A percentile compares a stretch with the other conserved stretches of the same genome.
Conservation (phyloP, 2,329 filamentous ascomycete genomes). For the Neopestalotiopsis rosae region DNA sequence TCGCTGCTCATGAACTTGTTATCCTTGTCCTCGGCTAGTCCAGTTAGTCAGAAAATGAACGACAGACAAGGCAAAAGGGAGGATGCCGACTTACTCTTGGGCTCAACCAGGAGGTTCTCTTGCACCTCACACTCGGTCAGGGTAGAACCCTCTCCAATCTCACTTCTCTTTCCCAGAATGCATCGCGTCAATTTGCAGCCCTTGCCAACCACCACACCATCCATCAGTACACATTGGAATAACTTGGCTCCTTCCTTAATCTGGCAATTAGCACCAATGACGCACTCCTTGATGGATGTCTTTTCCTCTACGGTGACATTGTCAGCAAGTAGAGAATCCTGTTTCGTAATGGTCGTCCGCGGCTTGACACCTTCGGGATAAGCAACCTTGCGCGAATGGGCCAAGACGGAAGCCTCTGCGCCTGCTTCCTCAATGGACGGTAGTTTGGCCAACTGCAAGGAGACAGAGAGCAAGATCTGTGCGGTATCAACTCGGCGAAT, state of each 20-base stretch:
- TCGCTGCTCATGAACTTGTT: constrained; percentile 72
- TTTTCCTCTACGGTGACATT: constrained; percentile 91
- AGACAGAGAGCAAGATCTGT: constrained; percentile 79
- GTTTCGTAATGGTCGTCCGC: constrained; percentile 80
- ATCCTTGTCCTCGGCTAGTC: constrained; percentile 68
- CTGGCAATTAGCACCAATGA: constrained; percentile 86
- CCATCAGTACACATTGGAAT: constrained; percentile 90
- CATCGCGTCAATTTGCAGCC: constrained; percentile 86
- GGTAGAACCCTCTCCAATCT: constrained; percentile 81
- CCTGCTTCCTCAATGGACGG: constrained; percentile 71
- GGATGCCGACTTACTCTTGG: constrained; percentile 63
- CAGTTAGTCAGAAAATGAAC: constrained; percentile 11
- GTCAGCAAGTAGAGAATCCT: constrained; percentile 83
- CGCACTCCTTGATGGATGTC: constrained; percentile 88
- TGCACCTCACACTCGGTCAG: constrained; percentile 92
- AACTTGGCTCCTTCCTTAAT: constrained; percentile 87
- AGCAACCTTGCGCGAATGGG: constrained; percentile 79
- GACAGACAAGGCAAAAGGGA: constrained; percentile 14
- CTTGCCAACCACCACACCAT: constrained; percentile 84
- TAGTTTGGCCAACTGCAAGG: constrained; percentile 85
- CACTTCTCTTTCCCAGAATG: constrained; percentile 80
- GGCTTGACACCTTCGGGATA: constrained; percentile 82
- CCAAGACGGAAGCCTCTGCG: constrained; percentile 70
- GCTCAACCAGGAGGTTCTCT: constrained; percentile 84
- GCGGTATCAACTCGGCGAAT: constrained; percentile 90